Percentiles rank a stretch among this genome's conserved stretches.
Conservation (phyloP, 75 land plant genomes). For the Pinus albicaulis region DNA sequence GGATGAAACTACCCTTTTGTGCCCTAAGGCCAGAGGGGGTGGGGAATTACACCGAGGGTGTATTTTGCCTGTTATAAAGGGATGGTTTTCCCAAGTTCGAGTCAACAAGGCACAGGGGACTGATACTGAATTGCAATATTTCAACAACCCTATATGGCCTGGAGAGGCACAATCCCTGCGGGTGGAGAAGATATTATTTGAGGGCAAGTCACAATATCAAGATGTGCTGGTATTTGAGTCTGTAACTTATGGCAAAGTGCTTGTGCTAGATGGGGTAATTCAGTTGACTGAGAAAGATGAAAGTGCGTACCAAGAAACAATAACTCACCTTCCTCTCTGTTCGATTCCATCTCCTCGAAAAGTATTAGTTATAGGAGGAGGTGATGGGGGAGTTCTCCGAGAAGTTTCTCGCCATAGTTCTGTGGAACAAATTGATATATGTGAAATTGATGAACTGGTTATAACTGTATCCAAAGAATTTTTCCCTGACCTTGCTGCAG, state of each 20-base stretch:
- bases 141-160: too few relatives aligned
- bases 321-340: conserved; percentile 89
- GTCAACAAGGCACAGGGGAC: too few relatives aligned
- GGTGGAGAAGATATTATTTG: conserved; percentile 65
- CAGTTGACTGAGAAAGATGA: conserved; percentile 90
- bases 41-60: too few relatives aligned
- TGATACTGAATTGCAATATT: too few relatives aligned
- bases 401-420: conserved; percentile 61
- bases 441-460: conserved; percentile 75
- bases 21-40: too few relatives aligned
- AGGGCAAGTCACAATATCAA: conserved; percentile 68
- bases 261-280: conserved; percentile 86
- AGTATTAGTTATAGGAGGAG: conserved; percentile 71
- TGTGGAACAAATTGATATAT: conserved; percentile 66
- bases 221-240: conserved; percentile 76
- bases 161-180: conserved; percentile 76
- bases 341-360: conserved; percentile 72
- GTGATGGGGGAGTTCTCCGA: conserved; percentile 74
- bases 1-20: too few relatives aligned
- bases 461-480: conserved; percentile 69
- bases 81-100: too few relatives aligned
- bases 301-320: conserved; percentile 94
- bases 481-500: conserved; percentile 79
- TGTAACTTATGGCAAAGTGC: conserved; percentile 75
- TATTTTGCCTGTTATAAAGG: too few relatives aligned